Conservation (phyloP, 2,329 filamentous ascomycete genomes). For the Cladosporium halotolerans region DNA sequence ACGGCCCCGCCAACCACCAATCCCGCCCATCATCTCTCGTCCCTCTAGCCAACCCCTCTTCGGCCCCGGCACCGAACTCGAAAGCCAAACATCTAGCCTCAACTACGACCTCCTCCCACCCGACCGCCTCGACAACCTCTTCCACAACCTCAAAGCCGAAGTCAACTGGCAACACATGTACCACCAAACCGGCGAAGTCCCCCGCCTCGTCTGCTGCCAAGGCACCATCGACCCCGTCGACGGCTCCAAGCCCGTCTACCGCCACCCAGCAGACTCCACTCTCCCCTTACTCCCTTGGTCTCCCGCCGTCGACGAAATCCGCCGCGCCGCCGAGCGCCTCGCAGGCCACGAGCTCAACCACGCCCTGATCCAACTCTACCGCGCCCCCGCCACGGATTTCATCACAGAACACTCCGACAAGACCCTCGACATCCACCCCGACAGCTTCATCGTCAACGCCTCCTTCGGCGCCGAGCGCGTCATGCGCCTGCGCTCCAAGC, state of each 20-base stretch:
- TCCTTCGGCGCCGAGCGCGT: conserved; percentile 87
- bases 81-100: conserved; percentile 66
- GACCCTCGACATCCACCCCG: conserved; percentile 78
- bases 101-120: conserved; percentile 61
- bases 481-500: conserved; percentile 85
- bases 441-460: conserved; percentile 82
- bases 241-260: conserved; percentile 81
- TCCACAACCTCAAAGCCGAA: conserved; percentile 65
- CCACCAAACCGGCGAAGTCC: conserved; percentile 85
- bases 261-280: conserved; percentile 85
- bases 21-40: too few species aligned
- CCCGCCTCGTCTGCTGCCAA: conserved; percentile 84
- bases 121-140: conserved; percentile 50
- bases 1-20: too few species aligned
- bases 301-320: conserved; percentile 62
- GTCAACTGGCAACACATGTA: conserved; percentile 88
- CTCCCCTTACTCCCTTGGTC: conserved; percentile 73
- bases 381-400: conserved; percentile 75
- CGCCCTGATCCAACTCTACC: conserved; percentile 86
- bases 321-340: conserved; percentile 59
- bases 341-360: conserved; percentile 84
- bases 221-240: conserved; percentile 64
- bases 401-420: conserved; percentile 98
- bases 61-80: conserved; percentile 33
- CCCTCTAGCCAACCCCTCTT: conserved; percentile 18